Percentiles rank a stretch among this genome's conserved stretches.
These are phyloP conservation scores for Phytophthora boehmeriae DNA, from an alignment of 352 stramenopile genomes.

Conservation along the genomic window DNA sequence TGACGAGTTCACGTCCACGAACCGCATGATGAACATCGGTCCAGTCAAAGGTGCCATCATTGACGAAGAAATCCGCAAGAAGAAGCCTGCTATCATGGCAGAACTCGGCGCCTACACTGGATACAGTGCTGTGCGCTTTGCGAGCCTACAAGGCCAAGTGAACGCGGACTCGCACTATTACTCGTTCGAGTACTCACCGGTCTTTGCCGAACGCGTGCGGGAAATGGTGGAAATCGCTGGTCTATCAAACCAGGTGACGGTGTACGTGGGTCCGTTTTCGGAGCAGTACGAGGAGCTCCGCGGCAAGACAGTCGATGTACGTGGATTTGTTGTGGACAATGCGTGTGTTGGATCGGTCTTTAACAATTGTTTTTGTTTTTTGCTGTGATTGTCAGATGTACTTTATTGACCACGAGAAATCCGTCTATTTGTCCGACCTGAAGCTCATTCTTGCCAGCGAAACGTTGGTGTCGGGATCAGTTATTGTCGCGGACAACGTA, in stretches of 20 bases:
- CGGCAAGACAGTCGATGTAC: constrained; percentile 51
- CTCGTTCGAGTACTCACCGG: constrained; percentile 54
- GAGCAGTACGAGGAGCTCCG: constrained; percentile 37
- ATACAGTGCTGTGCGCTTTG: constrained; percentile 59
- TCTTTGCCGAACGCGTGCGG: constrained; percentile 45
- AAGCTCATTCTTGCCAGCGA: constrained; percentile 53
- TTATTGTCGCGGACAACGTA: constrained; percentile 60
- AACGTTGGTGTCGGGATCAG: constrained; percentile 36
- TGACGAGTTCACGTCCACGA: constrained; percentile 38
- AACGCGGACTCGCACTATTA: constrained; percentile 46
- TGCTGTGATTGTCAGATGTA: constrained; percentile 30
- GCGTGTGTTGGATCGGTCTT: neutral
- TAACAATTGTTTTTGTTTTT: neutral
- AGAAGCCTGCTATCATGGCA: constrained; percentile 41
- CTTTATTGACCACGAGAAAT: constrained; percentile 65
- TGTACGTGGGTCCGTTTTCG: constrained; percentile 44
- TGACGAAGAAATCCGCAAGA: constrained; percentile 45
- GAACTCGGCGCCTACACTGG: constrained; percentile 55
- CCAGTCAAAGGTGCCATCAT: constrained; percentile 44
- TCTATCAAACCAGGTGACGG: constrained; percentile 48
- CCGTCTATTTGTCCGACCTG: constrained; percentile 45
- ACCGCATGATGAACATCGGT: constrained; percentile 60
- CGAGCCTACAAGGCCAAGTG: constrained; percentile 44
- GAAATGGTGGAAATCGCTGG: constrained; percentile 58
- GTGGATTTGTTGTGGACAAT: constrained; percentile 6